Percentiles rank a stretch among this genome's conserved stretches.
Conservation (phyloP, 2,329 filamentous ascomycete genomes). For the Fusarium incarnatum region DNA sequence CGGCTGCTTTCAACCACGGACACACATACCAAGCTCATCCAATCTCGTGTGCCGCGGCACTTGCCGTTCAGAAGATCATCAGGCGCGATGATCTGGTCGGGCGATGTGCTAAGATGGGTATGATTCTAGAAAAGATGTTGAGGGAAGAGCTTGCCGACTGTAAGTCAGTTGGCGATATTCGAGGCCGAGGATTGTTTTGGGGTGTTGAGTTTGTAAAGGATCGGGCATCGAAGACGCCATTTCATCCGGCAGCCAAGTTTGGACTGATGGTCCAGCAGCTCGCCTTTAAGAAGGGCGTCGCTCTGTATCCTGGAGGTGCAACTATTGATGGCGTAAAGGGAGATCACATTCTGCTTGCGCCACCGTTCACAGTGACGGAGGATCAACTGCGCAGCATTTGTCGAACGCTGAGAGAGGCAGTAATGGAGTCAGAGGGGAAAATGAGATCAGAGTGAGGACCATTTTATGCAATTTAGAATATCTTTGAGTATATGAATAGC, state of each 20-base stretch:
- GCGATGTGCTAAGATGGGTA: constrained; percentile 68
- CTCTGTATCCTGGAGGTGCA: constrained; percentile 72
- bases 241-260: constrained; percentile 47
- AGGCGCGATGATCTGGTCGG: constrained; percentile 66
- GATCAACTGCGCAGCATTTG: constrained; percentile 40
- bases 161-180: constrained; percentile 5
- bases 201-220: constrained; percentile 59
- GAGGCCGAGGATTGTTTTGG: constrained; percentile 55
- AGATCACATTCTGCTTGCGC: constrained; percentile 76
- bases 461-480: background rate
- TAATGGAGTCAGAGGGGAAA: constrained; percentile 21
- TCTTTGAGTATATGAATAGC: accelerated
- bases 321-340: constrained; percentile 69
- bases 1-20: constrained; percentile 60
- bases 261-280: constrained; percentile 46
- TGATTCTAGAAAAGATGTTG: background rate
- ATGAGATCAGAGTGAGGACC: background rate
- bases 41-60: constrained; percentile 68
- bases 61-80: constrained; percentile 72
- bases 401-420: constrained; percentile 17
- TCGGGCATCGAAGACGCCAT: constrained; percentile 50
- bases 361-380: constrained; percentile 72
- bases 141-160: background rate
- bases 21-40: constrained; percentile 73
- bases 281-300: constrained; percentile 51